A percentile compares a stretch with the other conserved stretches of the same genome.
Evolutionary conservation across 2,329 filamentous ascomycete species (phyloP).

Genomic region (Diaporthe ilicicola): DNA sequence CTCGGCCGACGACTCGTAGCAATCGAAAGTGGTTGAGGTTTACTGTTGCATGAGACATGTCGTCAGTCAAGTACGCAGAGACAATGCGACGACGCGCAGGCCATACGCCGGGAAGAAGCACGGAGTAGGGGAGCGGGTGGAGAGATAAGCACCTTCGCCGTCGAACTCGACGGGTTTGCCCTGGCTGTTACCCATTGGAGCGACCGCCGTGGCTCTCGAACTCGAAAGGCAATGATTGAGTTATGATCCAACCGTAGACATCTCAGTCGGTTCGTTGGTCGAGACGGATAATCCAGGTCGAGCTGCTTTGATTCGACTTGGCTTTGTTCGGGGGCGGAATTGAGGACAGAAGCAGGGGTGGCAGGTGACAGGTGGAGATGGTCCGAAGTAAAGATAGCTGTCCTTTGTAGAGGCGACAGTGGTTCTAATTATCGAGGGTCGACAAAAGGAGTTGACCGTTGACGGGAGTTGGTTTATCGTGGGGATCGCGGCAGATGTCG

Average conservation of each 20-base stretch:
- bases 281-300: slow-evolving; percentile 21
- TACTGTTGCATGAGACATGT: slow-evolving; percentile 60
- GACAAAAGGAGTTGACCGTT: not conserved
- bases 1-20: slow-evolving; percentile 93
- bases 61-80: slow-evolving; percentile 29
- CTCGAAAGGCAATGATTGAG: slow-evolving; percentile 23
- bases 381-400: slow-evolving; percentile 2
- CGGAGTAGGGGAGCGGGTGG: not conserved
- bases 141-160: slow-evolving; percentile 79
- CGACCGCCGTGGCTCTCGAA: slow-evolving; percentile 32
- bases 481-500: slow-evolving; percentile 14
- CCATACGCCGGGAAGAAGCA: slow-evolving; percentile 10
- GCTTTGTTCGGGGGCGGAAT: slow-evolving; percentile 23
- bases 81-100: slow-evolving; percentile 24
- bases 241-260: slow-evolving; percentile 26
- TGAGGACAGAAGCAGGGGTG: slow-evolving; percentile 11
- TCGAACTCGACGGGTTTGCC: slow-evolving; percentile 92
- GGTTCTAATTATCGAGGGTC: not conserved
- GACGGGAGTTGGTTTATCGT: not conserved
- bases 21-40: slow-evolving; percentile 98
- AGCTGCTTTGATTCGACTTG: slow-evolving; percentile 27
- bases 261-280: slow-evolving; percentile 20
- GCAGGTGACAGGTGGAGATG: slow-evolving; percentile 16
- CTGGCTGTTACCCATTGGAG: slow-evolving; percentile 88
- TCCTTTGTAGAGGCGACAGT: slow-evolving; percentile 7